Base-by-base conservation (phyloP, 371 early-diverging fungal species). In the Chytridium lagenaria region DNA sequence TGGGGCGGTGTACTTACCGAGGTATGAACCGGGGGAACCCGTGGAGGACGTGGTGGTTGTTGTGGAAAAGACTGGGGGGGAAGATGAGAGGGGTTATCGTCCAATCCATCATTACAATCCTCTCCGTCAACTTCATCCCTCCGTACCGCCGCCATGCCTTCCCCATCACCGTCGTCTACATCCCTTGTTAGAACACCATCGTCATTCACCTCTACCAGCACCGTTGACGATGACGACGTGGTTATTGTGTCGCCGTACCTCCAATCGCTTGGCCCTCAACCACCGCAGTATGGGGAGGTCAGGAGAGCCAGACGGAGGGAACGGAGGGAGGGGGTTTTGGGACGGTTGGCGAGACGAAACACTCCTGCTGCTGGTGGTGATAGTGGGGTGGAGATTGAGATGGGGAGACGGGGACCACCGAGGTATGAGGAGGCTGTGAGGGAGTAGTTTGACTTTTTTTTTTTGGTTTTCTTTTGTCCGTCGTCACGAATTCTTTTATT, bases 11-110 rank as follows among this genome's bases (percentile, higher is more conserved):
- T 52, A 61, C 23, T 38, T 61, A 34, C 63, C 63, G 36, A 22
- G 15, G 19, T 61, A 61, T 61, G 63, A 61, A 28, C 36, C 63
- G 23, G 63, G 33, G 63, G 33, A 61, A 10, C 7, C 36, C 38
- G 33, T 7, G 63, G 36, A 31, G 63, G 33, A 3, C 63, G 33
- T 7, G 10, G 26, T 7, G 63, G 63, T 44, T 19, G 7, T 12
- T 44, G 44, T 44, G 12, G 44, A 44, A 19, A 7, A 44, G 12
- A 19, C n/a, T n/a, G n/a, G n/a, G 7, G 12, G 12, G 19, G 44
- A 44, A 19, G 44, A 44, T 19, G 44, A 12, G 7, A 7, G 12
- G 7, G 12, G 19, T 44, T 19, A 44, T 44, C 44, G 7, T 44
- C 44, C 19, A 12, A 7, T 44, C 44, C 44, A 7, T 44, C 44